Evolutionary conservation across 495 filamentous ascomycete species (phyloP).

Genomic region (Xylaria intraflava): DNA sequence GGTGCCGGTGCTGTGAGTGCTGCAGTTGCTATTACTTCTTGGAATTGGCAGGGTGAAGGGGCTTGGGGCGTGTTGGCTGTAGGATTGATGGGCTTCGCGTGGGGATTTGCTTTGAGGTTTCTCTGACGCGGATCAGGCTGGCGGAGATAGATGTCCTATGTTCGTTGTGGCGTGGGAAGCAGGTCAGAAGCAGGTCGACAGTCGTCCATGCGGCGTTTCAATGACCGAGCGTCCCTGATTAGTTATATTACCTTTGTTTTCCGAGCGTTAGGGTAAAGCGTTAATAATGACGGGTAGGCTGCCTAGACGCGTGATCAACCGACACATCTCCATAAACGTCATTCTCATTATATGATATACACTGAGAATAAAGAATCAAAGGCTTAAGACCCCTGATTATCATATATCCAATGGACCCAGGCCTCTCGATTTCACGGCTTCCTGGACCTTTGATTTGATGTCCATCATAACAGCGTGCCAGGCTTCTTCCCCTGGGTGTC

Average conservation of each 20-base stretch:
- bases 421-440: conserved; percentile 55
- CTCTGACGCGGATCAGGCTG: neutral
- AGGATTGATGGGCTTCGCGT: neutral
- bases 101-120: neutral
- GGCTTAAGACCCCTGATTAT: conserved; percentile 10
- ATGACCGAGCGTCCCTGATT: too few relatives aligned
- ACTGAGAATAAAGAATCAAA: neutral
- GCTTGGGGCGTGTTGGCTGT: neutral
- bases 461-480: conserved; percentile 45
- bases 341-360: neutral
- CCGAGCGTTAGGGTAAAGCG: neutral
- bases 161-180: neutral
- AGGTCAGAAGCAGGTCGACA: neutral
- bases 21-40: too few relatives aligned
- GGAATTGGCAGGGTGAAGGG: neutral
- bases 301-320: neutral
- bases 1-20: neutral
- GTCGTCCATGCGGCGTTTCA: neutral
- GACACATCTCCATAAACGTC: conserved; percentile 1
- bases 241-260: neutral
- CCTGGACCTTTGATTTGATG: conserved; percentile 54
- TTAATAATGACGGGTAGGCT: neutral
- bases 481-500: conserved; percentile 18
- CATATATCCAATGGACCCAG: conserved; percentile 54
- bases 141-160: neutral